Evolutionary conservation across 2,329 filamentous ascomycete species (phyloP).

Genomic region (Penicillium sclerotigenum): DNA sequence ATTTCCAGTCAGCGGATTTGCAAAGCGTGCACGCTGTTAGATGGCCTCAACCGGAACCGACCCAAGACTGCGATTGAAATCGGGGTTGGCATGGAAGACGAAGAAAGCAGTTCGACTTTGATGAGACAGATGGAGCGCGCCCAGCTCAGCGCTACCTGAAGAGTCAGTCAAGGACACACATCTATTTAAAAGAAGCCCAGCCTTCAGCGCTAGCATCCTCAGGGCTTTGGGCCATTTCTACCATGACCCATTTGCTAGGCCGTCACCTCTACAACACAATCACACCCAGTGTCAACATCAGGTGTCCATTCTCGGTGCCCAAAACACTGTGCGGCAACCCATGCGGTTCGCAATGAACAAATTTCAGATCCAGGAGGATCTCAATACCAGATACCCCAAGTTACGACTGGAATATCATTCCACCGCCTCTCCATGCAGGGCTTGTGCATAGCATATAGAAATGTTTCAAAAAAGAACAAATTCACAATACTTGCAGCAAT

Average conservation of each 20-base stretch:
- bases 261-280: background rate
- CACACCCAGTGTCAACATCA: background rate
- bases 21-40: conserved; percentile 87
- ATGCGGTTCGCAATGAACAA: background rate
- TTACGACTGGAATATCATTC: background rate
- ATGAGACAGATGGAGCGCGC: conserved; percentile 51
- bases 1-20: conserved; percentile 92
- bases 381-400: background rate
- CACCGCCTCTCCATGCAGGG: background rate
- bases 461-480: background rate
- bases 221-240: background rate
- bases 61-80: conserved; percentile 48
- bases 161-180: background rate
- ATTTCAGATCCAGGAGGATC: background rate
- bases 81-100: conserved; percentile 44
- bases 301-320: conserved; percentile 1
- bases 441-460: background rate
- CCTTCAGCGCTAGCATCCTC: background rate
- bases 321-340: conserved; percentile 1
- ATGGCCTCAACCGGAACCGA: conserved; percentile 77
- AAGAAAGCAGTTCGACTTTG: conserved; percentile 52
- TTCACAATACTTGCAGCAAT: background rate
- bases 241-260: background rate
- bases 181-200: background rate
- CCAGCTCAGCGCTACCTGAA: conserved; percentile 40